Percentiles rank a stretch among this genome's conserved stretches.
These are phyloP conservation scores for Fusarium sp. DNA, from an alignment of 2,329 filamentous ascomycete species.

Conservation along the genomic window DNA sequence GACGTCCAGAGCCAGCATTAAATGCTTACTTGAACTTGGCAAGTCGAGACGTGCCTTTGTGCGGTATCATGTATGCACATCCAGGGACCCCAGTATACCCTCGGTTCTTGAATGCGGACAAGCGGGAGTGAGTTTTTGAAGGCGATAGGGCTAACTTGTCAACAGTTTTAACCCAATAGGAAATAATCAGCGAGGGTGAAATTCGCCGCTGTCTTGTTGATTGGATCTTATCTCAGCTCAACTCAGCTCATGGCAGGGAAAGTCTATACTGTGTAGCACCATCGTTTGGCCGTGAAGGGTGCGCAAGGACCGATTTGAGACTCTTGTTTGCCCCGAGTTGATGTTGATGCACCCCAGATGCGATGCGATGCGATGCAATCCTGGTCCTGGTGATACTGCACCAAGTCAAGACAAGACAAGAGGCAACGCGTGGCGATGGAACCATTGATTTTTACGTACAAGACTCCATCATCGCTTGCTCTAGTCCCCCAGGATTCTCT, in stretches of 20 bases:
- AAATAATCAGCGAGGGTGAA: constrained; percentile 14
- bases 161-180: constrained; percentile 9
- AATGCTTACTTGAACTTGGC: neutral
- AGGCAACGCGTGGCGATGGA: neutral
- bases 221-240: constrained; percentile 22
- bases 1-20: constrained; percentile 5
- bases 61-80: neutral
- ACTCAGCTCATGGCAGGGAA: constrained; percentile 6
- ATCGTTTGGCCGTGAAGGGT: constrained; percentile 7
- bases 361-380: neutral
- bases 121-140: constrained; percentile 16
- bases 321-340: constrained; percentile 1
- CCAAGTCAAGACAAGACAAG: neutral
- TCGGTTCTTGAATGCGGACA: constrained; percentile 28
- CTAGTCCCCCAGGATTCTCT: constrained; percentile 13
- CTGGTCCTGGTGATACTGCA: constrained; percentile 17
- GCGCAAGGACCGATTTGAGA: constrained; percentile 23
- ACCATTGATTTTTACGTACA: too few relatives aligned
- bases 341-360: constrained; percentile 10
- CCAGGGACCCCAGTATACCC: constrained; percentile 8
- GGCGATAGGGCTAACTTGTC: constrained; percentile 8
- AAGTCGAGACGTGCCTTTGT: neutral
- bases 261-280: constrained; percentile 18
- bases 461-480: constrained; percentile 25
- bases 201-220: constrained; percentile 10